phyloP scores from a whole-genome alignment of 306 rosid species.

The Fragaria iinumae region DNA sequence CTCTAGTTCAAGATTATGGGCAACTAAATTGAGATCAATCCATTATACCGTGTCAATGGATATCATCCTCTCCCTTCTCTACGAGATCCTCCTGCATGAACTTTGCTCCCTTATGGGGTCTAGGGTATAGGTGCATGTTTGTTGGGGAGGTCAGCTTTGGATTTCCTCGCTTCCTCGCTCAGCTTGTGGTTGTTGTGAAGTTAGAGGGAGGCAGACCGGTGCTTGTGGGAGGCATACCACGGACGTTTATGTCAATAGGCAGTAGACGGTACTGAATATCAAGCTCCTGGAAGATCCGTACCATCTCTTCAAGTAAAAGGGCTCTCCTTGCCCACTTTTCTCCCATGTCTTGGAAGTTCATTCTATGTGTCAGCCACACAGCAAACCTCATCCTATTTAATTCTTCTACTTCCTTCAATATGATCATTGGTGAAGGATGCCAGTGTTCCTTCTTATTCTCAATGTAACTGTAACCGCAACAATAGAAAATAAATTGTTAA shows the following conservation, averaged over 20 bases:
- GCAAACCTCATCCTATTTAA: slow-evolving; percentile 54
- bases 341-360: slow-evolving; percentile 85
- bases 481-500: slow-evolving; percentile 3
- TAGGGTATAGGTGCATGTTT: neutral
- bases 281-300: slow-evolving; percentile 63
- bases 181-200: slow-evolving; percentile 38
- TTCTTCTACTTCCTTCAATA: slow-evolving; percentile 56
- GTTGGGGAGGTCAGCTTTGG: neutral
- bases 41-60: neutral
- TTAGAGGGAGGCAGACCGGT: slow-evolving; percentile 51
- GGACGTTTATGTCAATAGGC: slow-evolving; percentile 63
- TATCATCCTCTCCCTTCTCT: slow-evolving; percentile 14
- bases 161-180: slow-evolving; percentile 21
- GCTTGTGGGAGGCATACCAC: slow-evolving; percentile 50
- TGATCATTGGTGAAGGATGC: slow-evolving; percentile 60
- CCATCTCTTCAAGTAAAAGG: slow-evolving; percentile 67
- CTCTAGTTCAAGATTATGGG: neutral
- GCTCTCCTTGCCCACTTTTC: slow-evolving; percentile 70
- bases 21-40: slow-evolving; percentile 11
- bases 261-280: slow-evolving; percentile 73
- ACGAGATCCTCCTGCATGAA: slow-evolving; percentile 24
- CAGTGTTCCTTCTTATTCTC: slow-evolving; percentile 89
- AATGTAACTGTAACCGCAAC: slow-evolving; percentile 54
- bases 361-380: slow-evolving; percentile 68
- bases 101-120: neutral